Evolutionary conservation across 768 basidiomycete genomes (phyloP).

Genomic region (Boletus tomentosulus): DNA sequence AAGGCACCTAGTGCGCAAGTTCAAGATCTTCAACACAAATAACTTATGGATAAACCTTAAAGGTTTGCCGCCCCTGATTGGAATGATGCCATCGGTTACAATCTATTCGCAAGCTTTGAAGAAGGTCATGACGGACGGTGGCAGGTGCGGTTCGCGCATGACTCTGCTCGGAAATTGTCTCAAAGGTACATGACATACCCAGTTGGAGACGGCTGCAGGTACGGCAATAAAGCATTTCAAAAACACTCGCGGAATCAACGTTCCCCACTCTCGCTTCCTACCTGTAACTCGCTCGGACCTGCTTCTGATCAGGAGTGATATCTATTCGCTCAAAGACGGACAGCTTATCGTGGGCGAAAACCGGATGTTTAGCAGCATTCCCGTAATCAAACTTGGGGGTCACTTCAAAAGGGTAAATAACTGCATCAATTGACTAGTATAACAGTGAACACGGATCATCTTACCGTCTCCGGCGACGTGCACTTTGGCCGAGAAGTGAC

Average conservation of each 20-base stretch:
- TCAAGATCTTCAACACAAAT: constrained; percentile 93
- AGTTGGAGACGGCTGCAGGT: constrained; percentile 90
- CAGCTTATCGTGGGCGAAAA: constrained; percentile 80
- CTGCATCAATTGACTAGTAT: not conserved
- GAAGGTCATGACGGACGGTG: constrained; percentile 81
- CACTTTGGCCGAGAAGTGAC: constrained; percentile 86
- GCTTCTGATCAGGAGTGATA: constrained; percentile 86
- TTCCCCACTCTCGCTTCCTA: constrained; percentile 90
- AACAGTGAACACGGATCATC: constrained; percentile 52
- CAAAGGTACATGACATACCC: not conserved
- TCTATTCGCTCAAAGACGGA: constrained; percentile 88
- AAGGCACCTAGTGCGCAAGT: constrained; percentile 61
- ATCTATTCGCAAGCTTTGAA: constrained; percentile 61
- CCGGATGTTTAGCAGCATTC: constrained; percentile 81
- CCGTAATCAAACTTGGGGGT: constrained; percentile 96
- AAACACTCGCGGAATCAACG: constrained; percentile 90
- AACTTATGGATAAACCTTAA: constrained; percentile 78
- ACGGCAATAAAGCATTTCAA: constrained; percentile 93
- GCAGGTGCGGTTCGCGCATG: constrained; percentile 39
- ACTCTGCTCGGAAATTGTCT: constrained; percentile 5
- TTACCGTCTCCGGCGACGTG: constrained; percentile 91
- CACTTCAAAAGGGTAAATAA: constrained; percentile 88
- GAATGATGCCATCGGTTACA: not conserved
- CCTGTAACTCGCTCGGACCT: constrained; percentile 87
- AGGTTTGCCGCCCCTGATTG: constrained; percentile 38